Base-by-base conservation (phyloP, 768 basidiomycete species). In the Boletus tylopilopsis region DNA sequence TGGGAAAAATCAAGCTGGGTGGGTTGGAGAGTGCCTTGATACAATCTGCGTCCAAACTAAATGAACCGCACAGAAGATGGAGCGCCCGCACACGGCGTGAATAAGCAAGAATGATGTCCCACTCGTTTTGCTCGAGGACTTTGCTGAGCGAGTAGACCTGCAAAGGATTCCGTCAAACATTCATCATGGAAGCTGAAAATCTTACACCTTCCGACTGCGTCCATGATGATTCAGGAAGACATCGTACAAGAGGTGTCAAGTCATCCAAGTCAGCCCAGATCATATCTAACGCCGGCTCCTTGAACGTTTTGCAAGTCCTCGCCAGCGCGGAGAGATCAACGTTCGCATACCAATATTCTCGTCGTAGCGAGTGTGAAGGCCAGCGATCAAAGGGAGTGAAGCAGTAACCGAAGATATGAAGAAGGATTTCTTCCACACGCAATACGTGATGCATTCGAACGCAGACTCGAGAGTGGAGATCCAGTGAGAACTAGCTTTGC, bases 291-390 rank as follows among this genome's bases (percentile, higher is more conserved):
- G 53, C 59, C 4, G 48, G 44, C 0, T 47, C 47, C 18, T 43
- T 61, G 51, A 62, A 58, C 16, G 51, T 15, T 23, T 12, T 50
- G 34, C 59, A 62, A 9, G 52, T 50, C 32, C 51, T 45, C 2
- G 59, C 47, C 5, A 56, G 22, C 0, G 21, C 6, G 12, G 5
- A 37, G 5, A 59, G 49, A 39, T 43, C 5, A n/a, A 8, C 8
- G 25, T 42, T 51, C 21, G 34, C 37, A 45, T 49, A 53, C 22
- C 19, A 25, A n/a, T 8, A 10, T 1, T n/a, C 33, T 23, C 7
- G 18, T 42, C 11, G 5, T n/a, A 15, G 11, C 11, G 7, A 7
- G 6, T 7, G 12, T 22, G 25, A n/a, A 9, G 21, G 25, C 25
- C 25, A n/a, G n/a, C 16, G 36, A 13, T 12, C 21, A 10, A 23